Evolutionary conservation across 1,284 basidiomycete genomes (phyloP), one percentile per base, ranked within the genome.

Genomic region (Ganoderma resinaceum): DNA sequence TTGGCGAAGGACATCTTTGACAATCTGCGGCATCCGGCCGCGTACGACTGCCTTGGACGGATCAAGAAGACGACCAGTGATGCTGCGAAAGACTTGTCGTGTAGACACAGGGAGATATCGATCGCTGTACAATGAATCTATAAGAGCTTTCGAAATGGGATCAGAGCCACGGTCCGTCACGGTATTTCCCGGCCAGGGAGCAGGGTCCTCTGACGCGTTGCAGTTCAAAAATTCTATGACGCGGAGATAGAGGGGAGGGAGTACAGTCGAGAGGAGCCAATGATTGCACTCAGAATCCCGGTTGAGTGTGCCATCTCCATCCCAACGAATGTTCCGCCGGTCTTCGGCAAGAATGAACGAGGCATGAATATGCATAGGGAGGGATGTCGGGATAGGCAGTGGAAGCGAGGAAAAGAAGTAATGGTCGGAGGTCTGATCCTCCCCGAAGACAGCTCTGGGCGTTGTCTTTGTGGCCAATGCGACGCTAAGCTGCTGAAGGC

Each of bases 261-360:
- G 67, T 14, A 78, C 62, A 1, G 75, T 65, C 0, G 76, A 70
- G 0, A 86, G 76, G 4, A 86, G 73, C 83, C 83, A 86, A 16
- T 66, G 73, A 66, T 86, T 86, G 70, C 82, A 86, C 8, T 67
- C 58, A 1, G 82, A 78, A 65, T 83, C 83, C 6, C 70, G 66
- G 43, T 74, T 77, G 26, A 64, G 20, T 1, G 60, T 35, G 37
- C 73, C 73, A 37, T 66, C 66, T 5, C 72, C 73, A 40, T 79
- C 79, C 76, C 77, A 73, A 6, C 82, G 78, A 59, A 85, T 80
- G 52, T 78, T 77, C 29, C 79, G 74, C 31, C 80, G 71, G 65
- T 80, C 79, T 6, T 77, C 76, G 1, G 79, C 76, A 8, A 80
- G 72, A 35, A 80, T 76, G 60, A 79, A 81, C 0, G 77, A 75